A percentile compares a stretch with the other conserved stretches of the same genome.
Conservation (phyloP, 345 rosid species). For the Moricandia arvensis region DNA sequence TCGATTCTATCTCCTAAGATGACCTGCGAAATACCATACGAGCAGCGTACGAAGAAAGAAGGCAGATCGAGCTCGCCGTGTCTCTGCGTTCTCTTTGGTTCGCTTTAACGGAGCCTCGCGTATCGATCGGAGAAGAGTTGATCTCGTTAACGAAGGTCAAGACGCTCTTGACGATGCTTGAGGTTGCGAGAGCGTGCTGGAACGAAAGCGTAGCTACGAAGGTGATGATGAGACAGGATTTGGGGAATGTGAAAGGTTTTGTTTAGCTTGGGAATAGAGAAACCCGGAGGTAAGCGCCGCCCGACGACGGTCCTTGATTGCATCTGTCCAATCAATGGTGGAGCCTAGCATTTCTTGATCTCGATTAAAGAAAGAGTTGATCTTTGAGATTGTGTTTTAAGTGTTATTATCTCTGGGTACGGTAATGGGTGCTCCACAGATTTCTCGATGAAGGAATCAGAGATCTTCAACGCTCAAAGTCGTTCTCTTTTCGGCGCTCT, state of each 20-base stretch:
- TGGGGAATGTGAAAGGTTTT: slow-evolving; percentile 68
- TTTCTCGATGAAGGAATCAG: slow-evolving; percentile 13
- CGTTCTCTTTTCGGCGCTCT: slow-evolving; percentile 11
- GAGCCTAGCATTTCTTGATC: neutral
- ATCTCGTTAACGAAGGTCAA: slow-evolving; percentile 48
- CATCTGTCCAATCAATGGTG: slow-evolving; percentile 31
- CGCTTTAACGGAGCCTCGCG: slow-evolving; percentile 87
- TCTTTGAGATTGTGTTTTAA: neutral
- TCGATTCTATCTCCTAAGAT: slow-evolving; percentile 77
- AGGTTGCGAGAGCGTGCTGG: slow-evolving; percentile 96
- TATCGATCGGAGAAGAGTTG: slow-evolving; percentile 37
- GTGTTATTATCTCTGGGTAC: neutral
- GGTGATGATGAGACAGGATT: slow-evolving; percentile 52
- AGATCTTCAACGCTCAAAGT: slow-evolving; percentile 19
- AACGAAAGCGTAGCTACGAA: slow-evolving; percentile 91
- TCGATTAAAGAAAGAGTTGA: neutral
- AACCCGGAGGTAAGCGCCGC: slow-evolving; percentile 49
- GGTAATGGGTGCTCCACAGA: slow-evolving; percentile 7
- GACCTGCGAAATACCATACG: slow-evolving; percentile 92
- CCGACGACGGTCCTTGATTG: slow-evolving; percentile 36
- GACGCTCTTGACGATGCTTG: slow-evolving; percentile 88
- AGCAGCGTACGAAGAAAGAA: slow-evolving; percentile 68
- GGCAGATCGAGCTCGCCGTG: slow-evolving; percentile 96
- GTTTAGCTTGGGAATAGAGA: slow-evolving; percentile 54
- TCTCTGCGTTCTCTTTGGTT: slow-evolving; percentile 56